phyloP scores from a whole-genome alignment of 305 asterid species.

The Lippia alba region DNA sequence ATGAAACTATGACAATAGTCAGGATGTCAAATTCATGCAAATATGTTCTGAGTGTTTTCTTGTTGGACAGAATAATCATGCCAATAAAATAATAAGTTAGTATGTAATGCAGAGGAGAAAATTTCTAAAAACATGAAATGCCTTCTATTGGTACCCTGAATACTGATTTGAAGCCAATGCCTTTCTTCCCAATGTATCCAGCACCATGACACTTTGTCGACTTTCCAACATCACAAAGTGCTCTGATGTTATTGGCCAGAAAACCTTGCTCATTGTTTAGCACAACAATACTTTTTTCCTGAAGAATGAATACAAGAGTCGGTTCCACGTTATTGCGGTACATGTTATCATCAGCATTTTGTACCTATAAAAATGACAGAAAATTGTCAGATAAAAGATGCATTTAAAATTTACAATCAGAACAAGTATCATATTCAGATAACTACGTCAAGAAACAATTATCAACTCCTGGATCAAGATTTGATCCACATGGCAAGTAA shows the following conservation, averaged over 20 bases:
- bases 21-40: not conserved
- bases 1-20: constrained; percentile 4
- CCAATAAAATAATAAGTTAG: constrained; percentile 21
- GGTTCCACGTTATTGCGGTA: constrained; percentile 81
- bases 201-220: constrained; percentile 77
- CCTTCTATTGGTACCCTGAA: constrained; percentile 63
- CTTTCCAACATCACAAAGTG: constrained; percentile 97
- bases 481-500: not conserved
- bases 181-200: constrained; percentile 99
- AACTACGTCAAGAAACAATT: not conserved
- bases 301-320: constrained; percentile 82
- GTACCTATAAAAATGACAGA: constrained; percentile 65
- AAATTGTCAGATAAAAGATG: constrained; percentile 14
- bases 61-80: constrained; percentile 18
- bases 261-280: constrained; percentile 93
- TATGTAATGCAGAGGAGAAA: constrained; percentile 26
- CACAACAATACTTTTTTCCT: constrained; percentile 69
- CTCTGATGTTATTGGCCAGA: constrained; percentile 72
- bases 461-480: not conserved
- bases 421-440: not conserved
- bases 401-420: not conserved
- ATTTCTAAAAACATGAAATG: constrained; percentile 10
- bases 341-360: constrained; percentile 96
- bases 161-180: constrained; percentile 99
- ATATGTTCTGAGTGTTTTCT: not conserved